Conservation (phyloP, 139 green algal genomes). For the Nannochloris sp. region DNA sequence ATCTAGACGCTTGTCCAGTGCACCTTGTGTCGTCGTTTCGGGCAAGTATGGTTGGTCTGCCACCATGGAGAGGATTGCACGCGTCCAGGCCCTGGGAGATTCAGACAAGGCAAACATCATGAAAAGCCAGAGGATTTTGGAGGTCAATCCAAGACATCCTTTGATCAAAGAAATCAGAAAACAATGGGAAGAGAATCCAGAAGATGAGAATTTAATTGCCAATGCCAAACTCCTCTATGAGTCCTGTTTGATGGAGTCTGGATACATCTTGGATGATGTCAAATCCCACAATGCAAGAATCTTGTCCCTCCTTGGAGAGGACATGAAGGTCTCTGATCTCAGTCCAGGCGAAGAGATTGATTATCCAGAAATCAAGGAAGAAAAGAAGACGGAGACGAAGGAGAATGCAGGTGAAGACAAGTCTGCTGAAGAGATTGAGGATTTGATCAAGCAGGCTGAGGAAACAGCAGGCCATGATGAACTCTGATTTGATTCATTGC, state of each 20-base stretch:
- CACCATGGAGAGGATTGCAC: slow-evolving; percentile 98
- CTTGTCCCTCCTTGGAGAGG: slow-evolving; percentile 1
- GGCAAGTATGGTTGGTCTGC: slow-evolving; percentile 91
- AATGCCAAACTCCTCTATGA: slow-evolving; percentile 83
- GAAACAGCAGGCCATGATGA: slow-evolving; percentile 2
- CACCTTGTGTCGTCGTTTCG: slow-evolving; percentile 87
- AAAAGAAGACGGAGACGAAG: neutral
- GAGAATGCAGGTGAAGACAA: neutral
- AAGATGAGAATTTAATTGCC: slow-evolving; percentile 19
- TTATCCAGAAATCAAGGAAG: slow-evolving; percentile 7
- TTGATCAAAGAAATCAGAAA: slow-evolving; percentile 71
- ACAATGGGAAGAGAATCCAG: slow-evolving; percentile 30
- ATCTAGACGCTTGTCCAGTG: slow-evolving; percentile 66
- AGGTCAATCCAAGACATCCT: slow-evolving; percentile 96
- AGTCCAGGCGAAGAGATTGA: slow-evolving; percentile 1
- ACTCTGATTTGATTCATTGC: neutral
- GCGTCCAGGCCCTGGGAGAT: slow-evolving; percentile 28
- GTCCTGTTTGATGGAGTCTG: slow-evolving; percentile 82
- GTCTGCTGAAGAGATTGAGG: neutral
- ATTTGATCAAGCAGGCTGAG: slow-evolving; percentile 3
- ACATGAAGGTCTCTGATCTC: slow-evolving; percentile 1
- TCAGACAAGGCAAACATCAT: slow-evolving; percentile 22
- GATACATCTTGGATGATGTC: slow-evolving; percentile 26
- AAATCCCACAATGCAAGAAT: slow-evolving; percentile 1
- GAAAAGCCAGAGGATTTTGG: slow-evolving; percentile 58